Percentiles rank a stretch among this genome's conserved stretches.
phyloP scores from a whole-genome alignment of 805 yeast genomes.

The Candida berthetii region DNA sequence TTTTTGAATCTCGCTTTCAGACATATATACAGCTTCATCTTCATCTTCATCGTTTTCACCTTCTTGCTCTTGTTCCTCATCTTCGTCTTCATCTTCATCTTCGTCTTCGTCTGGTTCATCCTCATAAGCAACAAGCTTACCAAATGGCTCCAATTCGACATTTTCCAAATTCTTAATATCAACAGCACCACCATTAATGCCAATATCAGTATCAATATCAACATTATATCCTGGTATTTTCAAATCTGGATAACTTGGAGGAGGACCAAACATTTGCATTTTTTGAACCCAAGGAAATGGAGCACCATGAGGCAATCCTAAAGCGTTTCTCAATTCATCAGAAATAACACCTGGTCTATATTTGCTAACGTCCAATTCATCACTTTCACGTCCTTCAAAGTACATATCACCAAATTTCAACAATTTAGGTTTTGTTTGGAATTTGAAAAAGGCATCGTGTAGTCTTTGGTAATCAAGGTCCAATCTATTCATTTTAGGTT shows the following conservation, averaged over 20 bases:
- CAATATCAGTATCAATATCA: constrained; percentile 31
- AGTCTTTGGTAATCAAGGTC: constrained; percentile 82
- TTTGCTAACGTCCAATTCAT: constrained; percentile 33
- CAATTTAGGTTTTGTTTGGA: constrained; percentile 69
- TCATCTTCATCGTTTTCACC: constrained; percentile 13
- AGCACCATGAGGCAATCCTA: constrained; percentile 52
- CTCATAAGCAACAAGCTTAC: constrained; percentile 22
- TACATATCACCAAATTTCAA: constrained; percentile 70
- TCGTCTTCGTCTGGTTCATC: constrained; percentile 8
- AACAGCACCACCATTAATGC: constrained; percentile 22
- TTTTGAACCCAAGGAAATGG: constrained; percentile 68
- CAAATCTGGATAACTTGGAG: constrained; percentile 73
- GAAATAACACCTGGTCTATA: constrained; percentile 67
- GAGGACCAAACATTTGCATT: constrained; percentile 70
- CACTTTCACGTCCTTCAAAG: constrained; percentile 68
- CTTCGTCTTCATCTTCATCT: constrained; percentile 17
- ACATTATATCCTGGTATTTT: constrained; percentile 49
- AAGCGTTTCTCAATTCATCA: constrained; percentile 53
- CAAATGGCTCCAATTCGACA: constrained; percentile 21
- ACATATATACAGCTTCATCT: constrained; percentile 7
- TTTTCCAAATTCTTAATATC: constrained; percentile 8
- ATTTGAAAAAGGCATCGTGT: constrained; percentile 81
- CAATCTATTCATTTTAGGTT: constrained; percentile 79
- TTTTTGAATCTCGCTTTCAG: constrained; percentile 5
- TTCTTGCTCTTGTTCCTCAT: constrained; percentile 14